A percentile compares a stretch with the other conserved stretches of the same genome.
Conservation (phyloP, 805 yeast species). For the Candida germanica region DNA sequence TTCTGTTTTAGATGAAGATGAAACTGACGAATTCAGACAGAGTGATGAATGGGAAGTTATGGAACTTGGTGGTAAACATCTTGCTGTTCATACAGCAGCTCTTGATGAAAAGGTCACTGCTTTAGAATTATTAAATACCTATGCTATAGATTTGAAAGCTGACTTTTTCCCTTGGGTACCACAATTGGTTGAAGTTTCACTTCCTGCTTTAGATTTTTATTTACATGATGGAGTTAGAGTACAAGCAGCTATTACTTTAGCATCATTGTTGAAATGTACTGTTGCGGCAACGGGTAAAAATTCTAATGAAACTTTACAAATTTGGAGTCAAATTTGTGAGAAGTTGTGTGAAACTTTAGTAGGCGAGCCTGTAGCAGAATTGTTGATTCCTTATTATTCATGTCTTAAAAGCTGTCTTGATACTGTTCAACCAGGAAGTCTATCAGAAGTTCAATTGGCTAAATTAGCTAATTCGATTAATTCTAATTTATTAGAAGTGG, state of each 20-base stretch:
- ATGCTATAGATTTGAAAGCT: conserved; percentile 80
- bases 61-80: conserved; percentile 83
- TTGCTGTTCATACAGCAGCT: conserved; percentile 93
- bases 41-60: conserved; percentile 96
- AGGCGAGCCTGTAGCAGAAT: conserved; percentile 79
- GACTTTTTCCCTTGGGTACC: conserved; percentile 80
- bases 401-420: conserved; percentile 66
- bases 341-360: conserved; percentile 66
- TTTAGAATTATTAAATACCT: conserved; percentile 79
- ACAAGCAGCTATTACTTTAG: conserved; percentile 81
- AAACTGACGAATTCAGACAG: conserved; percentile 72
- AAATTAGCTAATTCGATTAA: conserved; percentile 58
- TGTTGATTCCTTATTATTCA: conserved; percentile 73
- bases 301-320: conserved; percentile 56
- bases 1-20: conserved; percentile 84
- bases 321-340: conserved; percentile 70
- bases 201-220: conserved; percentile 88
- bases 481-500: conserved; percentile 61
- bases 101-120: conserved; percentile 93
- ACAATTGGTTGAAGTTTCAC: conserved; percentile 75
- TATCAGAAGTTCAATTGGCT: conserved; percentile 53
- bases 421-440: conserved; percentile 61
- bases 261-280: conserved; percentile 67
- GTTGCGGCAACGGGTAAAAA: conserved; percentile 54
- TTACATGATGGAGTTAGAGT: conserved; percentile 93